Evolutionary conservation across 805 yeast species (phyloP), one percentile per base, ranked within the genome.

Genomic region (Sugiyamaella floridensis): DNA sequence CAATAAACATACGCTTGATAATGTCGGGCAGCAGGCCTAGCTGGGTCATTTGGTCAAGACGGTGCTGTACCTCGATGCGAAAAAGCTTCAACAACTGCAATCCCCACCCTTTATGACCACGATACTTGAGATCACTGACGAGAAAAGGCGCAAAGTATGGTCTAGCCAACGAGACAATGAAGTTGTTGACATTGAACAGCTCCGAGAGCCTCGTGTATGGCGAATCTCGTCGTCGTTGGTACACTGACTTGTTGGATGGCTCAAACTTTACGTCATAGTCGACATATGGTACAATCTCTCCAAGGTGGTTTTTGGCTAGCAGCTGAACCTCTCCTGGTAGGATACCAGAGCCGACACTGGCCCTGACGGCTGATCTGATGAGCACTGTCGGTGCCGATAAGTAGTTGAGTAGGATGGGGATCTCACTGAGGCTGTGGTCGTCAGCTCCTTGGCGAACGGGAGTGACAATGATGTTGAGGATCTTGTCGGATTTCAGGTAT

Each of bases 141-240:
- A 93, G 78, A 52, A 92, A 72, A 0, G 98, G 97, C 0, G 97
- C 96, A 60, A 92, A 72, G 63, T 92, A 93, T 0, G 98, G 97
- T 56, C 97, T 77, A 8, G 98, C 96, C 58, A 92, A 74, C 18
- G 97, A 87, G 1, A 90, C 90, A 29, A 93, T 76, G 63, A 89
- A 92, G 67, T 90, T 95, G 68, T 93, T 93, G 20, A 93, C 98
- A 62, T 93, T 93, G 73, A 92, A 93, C 54, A 92, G 75, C 66
- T 93, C 98, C 0, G 97, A 85, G 47, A 92, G 76, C 51, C 96
- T 74, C 0, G 93, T 86, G 64, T 92, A 92, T 0, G 97, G 96
- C 10, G 85, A 80, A 42, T 78, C 76, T 60, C 76, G 65, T 60
- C 79, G 63, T 51, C 72, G 60, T 59, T 57, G 51, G 51, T 61